Conservation (phyloP, 2,329 filamentous ascomycete species). For the Penicillium brasilianum region DNA sequence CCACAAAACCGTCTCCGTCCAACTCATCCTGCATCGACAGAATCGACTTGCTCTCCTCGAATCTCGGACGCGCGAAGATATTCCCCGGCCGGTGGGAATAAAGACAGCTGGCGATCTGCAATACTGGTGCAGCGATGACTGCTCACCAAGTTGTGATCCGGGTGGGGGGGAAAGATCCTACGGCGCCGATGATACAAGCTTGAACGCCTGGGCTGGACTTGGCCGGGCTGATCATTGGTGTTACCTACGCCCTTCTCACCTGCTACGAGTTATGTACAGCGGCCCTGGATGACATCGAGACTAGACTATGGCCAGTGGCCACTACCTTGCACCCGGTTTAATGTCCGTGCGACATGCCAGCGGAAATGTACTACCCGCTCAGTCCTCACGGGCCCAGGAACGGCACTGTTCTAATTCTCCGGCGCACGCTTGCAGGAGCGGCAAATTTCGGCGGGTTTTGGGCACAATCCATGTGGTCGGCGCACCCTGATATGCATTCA, state of each 20-base stretch:
- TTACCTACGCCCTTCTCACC: neutral
- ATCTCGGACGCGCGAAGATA: constrained; percentile 6
- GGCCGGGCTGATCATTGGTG: neutral
- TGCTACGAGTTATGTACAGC: neutral
- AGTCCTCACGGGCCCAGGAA: constrained; percentile 16
- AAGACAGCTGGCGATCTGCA: constrained; percentile 15
- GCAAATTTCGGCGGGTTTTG: constrained; percentile 6
- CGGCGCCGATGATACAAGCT: neutral
- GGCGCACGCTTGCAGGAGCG: constrained; percentile 4
- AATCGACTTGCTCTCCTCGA: constrained; percentile 4
- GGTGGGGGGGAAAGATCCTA: neutral
- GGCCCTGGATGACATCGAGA: neutral
- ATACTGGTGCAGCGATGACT: constrained; percentile 5
- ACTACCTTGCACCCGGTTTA: neutral
- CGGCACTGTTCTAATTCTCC: constrained; percentile 13
- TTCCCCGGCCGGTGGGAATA: constrained; percentile 15
- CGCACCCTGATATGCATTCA: neutral
- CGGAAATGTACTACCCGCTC: constrained; percentile 19
- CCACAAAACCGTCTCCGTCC: constrained; percentile 7
- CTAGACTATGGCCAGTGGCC: neutral
- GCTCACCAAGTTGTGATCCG: constrained; percentile 11
- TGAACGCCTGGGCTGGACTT: neutral
- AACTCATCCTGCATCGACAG: neutral
- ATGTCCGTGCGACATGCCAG: constrained; percentile 12
- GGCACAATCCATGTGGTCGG: neutral